Evolutionary conservation across 106 monocot genomes (phyloP).

Genomic region (Agapanthus africanus): DNA sequence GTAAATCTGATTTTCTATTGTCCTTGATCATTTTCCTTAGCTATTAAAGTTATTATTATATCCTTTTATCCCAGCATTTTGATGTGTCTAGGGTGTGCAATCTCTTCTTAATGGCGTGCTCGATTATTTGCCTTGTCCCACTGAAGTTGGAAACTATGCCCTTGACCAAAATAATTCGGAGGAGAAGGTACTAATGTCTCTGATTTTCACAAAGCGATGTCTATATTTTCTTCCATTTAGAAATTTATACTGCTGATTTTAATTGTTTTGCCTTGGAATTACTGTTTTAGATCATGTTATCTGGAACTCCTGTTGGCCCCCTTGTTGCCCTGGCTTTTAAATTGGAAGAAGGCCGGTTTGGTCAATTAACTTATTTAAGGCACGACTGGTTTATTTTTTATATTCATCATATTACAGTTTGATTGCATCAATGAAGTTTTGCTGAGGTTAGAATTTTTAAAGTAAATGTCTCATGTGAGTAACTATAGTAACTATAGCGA

Average conservation of each 20-base stretch:
- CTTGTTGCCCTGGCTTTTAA: conserved; percentile 97
- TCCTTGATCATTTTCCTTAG: not conserved
- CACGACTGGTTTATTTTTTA: conserved; percentile 14
- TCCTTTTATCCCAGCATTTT: conserved; percentile 1
- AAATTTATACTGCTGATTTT: conserved; percentile 2
- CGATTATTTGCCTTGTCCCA: conserved; percentile 82
- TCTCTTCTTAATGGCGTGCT: conserved; percentile 94
- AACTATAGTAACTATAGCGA: conserved; percentile 11
- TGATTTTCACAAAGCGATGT: not conserved
- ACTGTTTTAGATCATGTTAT: conserved; percentile 53
- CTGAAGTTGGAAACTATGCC: conserved; percentile 88
- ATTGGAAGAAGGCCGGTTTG: conserved; percentile 98
- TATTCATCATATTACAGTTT: not conserved
- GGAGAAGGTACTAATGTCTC: conserved; percentile 64
- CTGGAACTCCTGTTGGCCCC: conserved; percentile 75
- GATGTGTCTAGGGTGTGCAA: conserved; percentile 73
- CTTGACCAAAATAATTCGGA: conserved; percentile 88
- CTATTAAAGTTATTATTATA: not conserved
- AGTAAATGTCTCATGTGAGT: not conserved
- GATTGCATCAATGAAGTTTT: not conserved
- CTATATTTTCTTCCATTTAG: not conserved
- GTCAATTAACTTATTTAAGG: conserved; percentile 96
- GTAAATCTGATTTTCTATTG: not conserved
- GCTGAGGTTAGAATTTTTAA: not conserved
- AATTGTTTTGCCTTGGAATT: conserved; percentile 5